A percentile compares a stretch with the other conserved stretches of the same genome.
Evolutionary conservation across 306 rosid genomes (phyloP).

Genomic region (Dicorynia guianensis): DNA sequence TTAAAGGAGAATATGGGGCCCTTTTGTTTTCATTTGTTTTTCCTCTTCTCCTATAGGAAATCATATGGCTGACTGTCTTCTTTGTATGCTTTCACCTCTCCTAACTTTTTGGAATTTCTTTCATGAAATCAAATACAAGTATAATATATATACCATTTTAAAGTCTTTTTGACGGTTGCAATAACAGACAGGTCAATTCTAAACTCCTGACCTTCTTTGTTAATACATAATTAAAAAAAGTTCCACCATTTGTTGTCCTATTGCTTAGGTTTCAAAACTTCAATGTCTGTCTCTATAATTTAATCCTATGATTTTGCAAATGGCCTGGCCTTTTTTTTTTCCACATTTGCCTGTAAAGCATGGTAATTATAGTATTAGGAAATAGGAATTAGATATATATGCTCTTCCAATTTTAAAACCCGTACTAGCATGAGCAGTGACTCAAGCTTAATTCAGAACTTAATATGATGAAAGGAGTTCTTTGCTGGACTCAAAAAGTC

Average conservation of each 20-base stretch:
- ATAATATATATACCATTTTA: background rate
- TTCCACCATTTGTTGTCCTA: background rate
- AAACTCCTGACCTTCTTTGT: background rate
- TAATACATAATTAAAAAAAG: background rate
- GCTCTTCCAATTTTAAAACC: background rate
- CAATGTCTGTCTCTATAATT: background rate
- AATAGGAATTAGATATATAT: too few relatives aligned
- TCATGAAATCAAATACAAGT: background rate
- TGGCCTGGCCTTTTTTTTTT: background rate
- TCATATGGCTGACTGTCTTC: background rate
- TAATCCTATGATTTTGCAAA: background rate
- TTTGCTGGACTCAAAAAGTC: background rate
- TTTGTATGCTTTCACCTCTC: slow-evolving; percentile 5
- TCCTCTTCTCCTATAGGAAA: background rate
- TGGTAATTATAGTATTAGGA: too few relatives aligned
- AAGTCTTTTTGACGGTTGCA: background rate
- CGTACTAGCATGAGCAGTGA: background rate
- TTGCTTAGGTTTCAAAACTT: background rate
- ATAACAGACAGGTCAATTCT: background rate
- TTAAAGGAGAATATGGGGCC: background rate
- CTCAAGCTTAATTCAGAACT: background rate
- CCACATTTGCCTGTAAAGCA: too few relatives aligned
- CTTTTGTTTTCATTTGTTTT: background rate
- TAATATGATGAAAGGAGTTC: background rate
- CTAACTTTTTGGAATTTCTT: slow-evolving; percentile 3